phyloP scores from a whole-genome alignment of 805 yeast genomes.

The Yarrowia sp. region DNA sequence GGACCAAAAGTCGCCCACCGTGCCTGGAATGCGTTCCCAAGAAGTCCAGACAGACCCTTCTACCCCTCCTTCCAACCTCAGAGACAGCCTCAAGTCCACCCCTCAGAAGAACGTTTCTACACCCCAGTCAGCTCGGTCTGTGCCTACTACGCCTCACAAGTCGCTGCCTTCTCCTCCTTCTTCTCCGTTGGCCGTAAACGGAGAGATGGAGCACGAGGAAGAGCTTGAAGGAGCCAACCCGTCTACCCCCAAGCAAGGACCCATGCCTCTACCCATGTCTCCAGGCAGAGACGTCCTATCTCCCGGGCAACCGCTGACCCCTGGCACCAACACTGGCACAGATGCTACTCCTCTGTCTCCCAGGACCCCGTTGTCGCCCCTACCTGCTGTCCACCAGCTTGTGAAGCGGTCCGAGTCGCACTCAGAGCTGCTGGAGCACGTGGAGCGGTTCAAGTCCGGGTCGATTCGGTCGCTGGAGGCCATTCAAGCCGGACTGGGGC shows the following conservation, averaged over 20 bases:
- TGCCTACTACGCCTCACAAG: conserved; percentile 14
- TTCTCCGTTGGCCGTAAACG: neutral
- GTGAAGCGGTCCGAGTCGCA: neutral
- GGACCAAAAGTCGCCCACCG: too few relatives aligned
- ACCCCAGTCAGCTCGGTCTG: neutral
- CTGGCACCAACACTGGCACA: conserved; percentile 1
- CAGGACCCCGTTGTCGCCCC: conserved; percentile 17
- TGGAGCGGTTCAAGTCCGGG: conserved; percentile 27
- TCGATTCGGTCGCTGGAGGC: conserved; percentile 33
- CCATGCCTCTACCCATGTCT: conserved; percentile 10
- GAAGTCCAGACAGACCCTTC: neutral
- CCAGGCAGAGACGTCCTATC: conserved; percentile 9
- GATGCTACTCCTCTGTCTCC: conserved; percentile 21
- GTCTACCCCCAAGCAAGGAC: neutral
- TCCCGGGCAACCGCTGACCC: conserved; percentile 13
- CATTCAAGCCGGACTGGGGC: neutral
- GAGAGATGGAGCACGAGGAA: neutral
- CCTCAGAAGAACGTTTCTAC: neutral
- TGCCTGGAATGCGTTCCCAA: too few relatives aligned
- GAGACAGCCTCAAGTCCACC: conserved; percentile 1
- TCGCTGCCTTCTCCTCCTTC: conserved; percentile 30
- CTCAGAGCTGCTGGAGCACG: conserved; percentile 16
- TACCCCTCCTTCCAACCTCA: neutral
- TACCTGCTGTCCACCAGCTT: neutral
- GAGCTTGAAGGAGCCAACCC: neutral